phyloP scores from a whole-genome alignment of 2,329 filamentous ascomycete genomes.

The Aspergillus japonicus region DNA sequence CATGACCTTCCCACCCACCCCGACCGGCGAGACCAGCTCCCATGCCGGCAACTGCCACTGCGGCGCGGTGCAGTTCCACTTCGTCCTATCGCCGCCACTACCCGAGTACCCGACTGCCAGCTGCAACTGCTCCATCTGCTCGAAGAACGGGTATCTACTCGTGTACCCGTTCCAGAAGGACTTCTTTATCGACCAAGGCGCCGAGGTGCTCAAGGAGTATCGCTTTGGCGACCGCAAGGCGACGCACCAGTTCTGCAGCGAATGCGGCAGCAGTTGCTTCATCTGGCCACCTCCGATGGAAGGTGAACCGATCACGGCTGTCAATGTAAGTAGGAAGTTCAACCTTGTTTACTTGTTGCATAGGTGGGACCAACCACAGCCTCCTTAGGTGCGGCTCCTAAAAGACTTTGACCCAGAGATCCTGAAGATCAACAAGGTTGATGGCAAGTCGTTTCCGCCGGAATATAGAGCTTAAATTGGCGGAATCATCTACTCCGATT shows the following conservation, averaged over 20 bases:
- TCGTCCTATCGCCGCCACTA: background rate
- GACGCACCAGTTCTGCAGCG: background rate
- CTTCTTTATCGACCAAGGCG: background rate
- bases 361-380: background rate
- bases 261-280: background rate
- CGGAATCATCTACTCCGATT: too few species aligned
- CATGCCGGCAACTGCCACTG: constrained; percentile 2
- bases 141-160: background rate
- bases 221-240: background rate
- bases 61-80: background rate
- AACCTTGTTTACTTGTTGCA: background rate
- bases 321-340: background rate
- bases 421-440: background rate
- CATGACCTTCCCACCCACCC: background rate
- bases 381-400: background rate
- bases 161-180: constrained; percentile 1
- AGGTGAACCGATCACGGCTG: background rate
- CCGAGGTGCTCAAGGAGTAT: background rate
- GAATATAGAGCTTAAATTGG: too few species aligned
- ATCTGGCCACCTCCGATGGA: background rate
- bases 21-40: background rate
- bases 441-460: background rate
- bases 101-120: background rate
- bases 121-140: constrained; percentile 8
- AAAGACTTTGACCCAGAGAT: background rate